phyloP scores from a whole-genome alignment of 164 flowering plant species.

The Santalum album region DNA sequence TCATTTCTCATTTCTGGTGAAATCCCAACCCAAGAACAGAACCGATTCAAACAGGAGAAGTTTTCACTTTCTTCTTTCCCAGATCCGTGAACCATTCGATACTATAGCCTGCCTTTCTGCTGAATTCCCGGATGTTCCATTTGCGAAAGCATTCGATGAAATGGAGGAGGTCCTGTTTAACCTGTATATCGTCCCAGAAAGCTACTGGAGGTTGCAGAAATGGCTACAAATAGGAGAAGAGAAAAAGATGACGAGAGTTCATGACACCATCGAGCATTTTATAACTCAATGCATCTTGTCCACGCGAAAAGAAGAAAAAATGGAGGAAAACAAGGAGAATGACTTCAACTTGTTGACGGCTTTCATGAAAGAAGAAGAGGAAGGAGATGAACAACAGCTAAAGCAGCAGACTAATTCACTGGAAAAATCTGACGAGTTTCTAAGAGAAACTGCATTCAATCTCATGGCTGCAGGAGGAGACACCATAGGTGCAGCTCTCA shows the following conservation, averaged over 20 bases:
- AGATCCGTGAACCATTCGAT: too few species aligned
- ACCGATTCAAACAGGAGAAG: too few species aligned
- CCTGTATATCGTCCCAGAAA: slow-evolving; percentile 24
- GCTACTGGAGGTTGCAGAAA: slow-evolving; percentile 32
- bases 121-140: slow-evolving; percentile 15
- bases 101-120: slow-evolving; percentile 19
- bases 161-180: slow-evolving; percentile 19
- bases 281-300: slow-evolving; percentile 12
- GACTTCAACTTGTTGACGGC: slow-evolving; percentile 14
- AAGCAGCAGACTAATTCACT: background rate
- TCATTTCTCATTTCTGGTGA: too few species aligned
- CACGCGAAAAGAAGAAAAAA: slow-evolving; percentile 10
- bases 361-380: slow-evolving; percentile 2
- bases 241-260: slow-evolving; percentile 20
- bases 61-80: too few species aligned
- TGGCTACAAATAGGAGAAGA: slow-evolving; percentile 35
- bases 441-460: slow-evolving; percentile 22
- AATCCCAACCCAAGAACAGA: too few species aligned
- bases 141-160: slow-evolving; percentile 28
- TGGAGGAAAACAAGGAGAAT: background rate
- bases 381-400: background rate
- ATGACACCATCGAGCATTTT: slow-evolving; percentile 17
- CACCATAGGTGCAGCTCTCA: slow-evolving; percentile 25
- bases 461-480: slow-evolving; percentile 28
- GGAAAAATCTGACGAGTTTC: slow-evolving; percentile 13